Evolutionary conservation across 2,329 filamentous ascomycete species (phyloP), one percentile per base, ranked within the genome.

Genomic region (Colletotrichum euphorbiae): DNA sequence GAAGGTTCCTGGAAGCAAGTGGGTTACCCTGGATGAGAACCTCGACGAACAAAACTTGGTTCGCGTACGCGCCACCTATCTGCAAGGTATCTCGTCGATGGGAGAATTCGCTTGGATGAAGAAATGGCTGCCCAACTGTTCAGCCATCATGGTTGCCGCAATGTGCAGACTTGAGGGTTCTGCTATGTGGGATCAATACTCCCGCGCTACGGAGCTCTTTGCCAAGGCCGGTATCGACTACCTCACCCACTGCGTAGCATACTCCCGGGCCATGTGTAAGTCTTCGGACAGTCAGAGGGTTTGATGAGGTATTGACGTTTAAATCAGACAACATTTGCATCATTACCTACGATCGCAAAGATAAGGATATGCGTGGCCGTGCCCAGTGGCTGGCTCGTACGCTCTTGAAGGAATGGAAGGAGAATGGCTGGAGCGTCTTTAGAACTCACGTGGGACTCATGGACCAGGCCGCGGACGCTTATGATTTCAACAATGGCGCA

Each of bases 261-360:
- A 67, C 38, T 67, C 63, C 59, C 64, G 59, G 4, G 63, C 64
- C 4, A 67, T 67, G 59, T 59, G 64, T 67, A 67, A 50, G 63
- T 24, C 4, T 9, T 6, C 0, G 28, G 6, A 11, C 0, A 6
- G 1, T 2, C 7, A 8, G 8, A 6, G 17, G 0, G 0, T 28
- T 5, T 15, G 1, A 2, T 4, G 36, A 21, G 21, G 3, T n/a
- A 9, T 45, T 60, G 9, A 60, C 57, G 15, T 3, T 6, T 12
- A 7, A 6, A 15, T 2, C 3, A 61, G 64, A 86, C 71, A 87
- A 87, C 67, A 81, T 85, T 1, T 84, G 83, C 63, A 83, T 88
- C 45, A 79, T 87, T 19, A 59, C 59, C 0, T 88, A 84, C 71
- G 80, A 88, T 62, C 77, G 81, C 4, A 77, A 78, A 36, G 78